Conservation (phyloP, 1,139 yeast genomes). For the Blastobotrys aristatus region DNA sequence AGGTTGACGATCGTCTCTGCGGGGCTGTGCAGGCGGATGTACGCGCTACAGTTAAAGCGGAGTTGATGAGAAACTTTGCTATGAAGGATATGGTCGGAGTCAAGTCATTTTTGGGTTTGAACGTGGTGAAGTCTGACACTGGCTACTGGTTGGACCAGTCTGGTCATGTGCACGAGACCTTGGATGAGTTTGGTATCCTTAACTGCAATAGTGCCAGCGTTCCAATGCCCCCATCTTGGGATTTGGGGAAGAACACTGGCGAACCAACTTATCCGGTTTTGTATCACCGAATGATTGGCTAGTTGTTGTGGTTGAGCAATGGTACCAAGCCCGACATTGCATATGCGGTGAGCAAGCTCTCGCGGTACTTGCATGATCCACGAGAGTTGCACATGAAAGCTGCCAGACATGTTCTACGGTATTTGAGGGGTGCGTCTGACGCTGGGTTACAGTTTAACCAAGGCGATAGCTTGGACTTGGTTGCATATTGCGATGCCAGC, state of each 20-base stretch:
- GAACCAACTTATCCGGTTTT: neutral
- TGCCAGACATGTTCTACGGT: no score
- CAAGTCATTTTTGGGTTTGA: neutral
- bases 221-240: neutral
- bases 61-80: neutral
- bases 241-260: neutral
- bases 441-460: neutral
- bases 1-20: slow-evolving; percentile 8
- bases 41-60: neutral
- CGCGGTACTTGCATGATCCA: neutral
- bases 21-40: neutral
- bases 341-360: neutral
- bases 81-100: slow-evolving; percentile 3
- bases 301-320: neutral
- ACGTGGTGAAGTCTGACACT: neutral
- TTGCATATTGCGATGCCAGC: neutral
- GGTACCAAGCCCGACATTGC: neutral
- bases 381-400: neutral
- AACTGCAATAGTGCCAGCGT: neutral
- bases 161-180: neutral
- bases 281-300: slow-evolving; percentile 2
- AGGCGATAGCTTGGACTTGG: neutral
- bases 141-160: neutral
- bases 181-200: neutral
- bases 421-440: neutral